Percentiles rank a stretch among this genome's conserved stretches.
phyloP scores from a whole-genome alignment of 1,284 basidiomycete genomes.

The Pisolithus thermaeus region DNA sequence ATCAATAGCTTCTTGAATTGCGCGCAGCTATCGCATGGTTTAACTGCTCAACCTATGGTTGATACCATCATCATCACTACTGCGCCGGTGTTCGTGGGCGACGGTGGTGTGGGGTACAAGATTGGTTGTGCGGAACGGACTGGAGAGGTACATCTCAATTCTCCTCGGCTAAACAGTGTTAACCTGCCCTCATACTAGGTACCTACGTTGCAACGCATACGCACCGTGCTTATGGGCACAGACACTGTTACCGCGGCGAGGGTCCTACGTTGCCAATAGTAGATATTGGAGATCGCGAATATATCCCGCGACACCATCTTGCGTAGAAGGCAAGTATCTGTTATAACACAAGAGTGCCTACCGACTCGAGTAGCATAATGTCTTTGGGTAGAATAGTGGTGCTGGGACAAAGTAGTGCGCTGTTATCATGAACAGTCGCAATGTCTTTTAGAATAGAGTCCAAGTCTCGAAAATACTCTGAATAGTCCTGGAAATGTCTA shows the following conservation, averaged over 20 bases:
- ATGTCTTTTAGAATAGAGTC: not conserved
- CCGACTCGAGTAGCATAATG: no score
- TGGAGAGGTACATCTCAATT: conserved; percentile 9
- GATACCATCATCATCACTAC: conserved; percentile 79
- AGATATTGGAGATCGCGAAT: not conserved
- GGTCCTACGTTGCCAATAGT: not conserved
- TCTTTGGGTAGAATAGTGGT: not conserved
- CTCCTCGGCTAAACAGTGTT: conserved; percentile 1
- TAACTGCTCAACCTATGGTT: conserved; percentile 27
- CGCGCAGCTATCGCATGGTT: conserved; percentile 9
- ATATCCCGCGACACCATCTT: not conserved
- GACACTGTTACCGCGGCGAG: conserved; percentile 37
- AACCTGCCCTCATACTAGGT: conserved; percentile 16
- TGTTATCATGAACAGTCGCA: no score
- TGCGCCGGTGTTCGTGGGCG: conserved; percentile 76
- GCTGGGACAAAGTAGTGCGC: no score
- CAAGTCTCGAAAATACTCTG: not conserved
- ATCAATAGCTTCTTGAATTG: conserved; percentile 69
- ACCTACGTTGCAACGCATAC: conserved; percentile 28
- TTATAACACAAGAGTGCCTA: no score
- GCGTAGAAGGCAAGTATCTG: not conserved
- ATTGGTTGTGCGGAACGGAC: conserved; percentile 12
- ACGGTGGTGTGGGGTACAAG: conserved; percentile 60
- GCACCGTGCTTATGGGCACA: conserved; percentile 35
- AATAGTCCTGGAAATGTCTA: not conserved